Base-by-base conservation (phyloP, 306 rosid genomes). In the Vicia sativa region DNA sequence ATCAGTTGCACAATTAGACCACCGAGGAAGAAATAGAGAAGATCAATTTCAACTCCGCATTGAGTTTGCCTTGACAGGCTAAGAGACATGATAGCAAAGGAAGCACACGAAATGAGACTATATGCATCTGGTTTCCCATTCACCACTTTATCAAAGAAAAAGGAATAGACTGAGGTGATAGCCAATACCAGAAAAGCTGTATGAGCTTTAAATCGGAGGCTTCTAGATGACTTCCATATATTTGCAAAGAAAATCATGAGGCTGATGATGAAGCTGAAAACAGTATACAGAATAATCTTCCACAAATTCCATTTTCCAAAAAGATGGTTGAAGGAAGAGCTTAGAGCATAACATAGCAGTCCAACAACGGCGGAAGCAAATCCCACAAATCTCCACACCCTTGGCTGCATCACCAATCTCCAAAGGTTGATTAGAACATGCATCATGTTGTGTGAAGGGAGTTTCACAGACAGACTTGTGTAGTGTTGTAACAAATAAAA, bases 61-160 rank as follows among this genome's bases (percentile, higher is more conserved):
- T 67, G 53, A 74, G 11, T 46, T 9, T 57, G 26, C 2, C 41
- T 11, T 1, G 73, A 67, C 52, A 67, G 60, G 7, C 69, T 28
- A 0, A 59, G 6, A 0, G 55, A 67, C 79, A 67, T 75, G 12
- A 67, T 7, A 59, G 79, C 55, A 37, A 75, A 75, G 0, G 79
- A 11, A 2, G 55, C 69, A 37, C n/a, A 46, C 0, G 79, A 75
- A 48, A 67, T 7, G 0, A 67, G 4, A 2, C 16, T 46, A 18
- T 34, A 48, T 21, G 41, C 15, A 45, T 67, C 79, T 45, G 79
- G 61, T 44, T 55, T 65, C 3, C 52, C 46, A 7, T 56, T 74
- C 29, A 34, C 7, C 1, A 3, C 37, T 58, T 66, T 66, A 34
- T 57, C 68, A 0, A 14, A 25, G 21, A 21, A 66, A 48, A 35